phyloP scores from a whole-genome alignment of 495 filamentous ascomycete species.

The Penicillium pancosmium region DNA sequence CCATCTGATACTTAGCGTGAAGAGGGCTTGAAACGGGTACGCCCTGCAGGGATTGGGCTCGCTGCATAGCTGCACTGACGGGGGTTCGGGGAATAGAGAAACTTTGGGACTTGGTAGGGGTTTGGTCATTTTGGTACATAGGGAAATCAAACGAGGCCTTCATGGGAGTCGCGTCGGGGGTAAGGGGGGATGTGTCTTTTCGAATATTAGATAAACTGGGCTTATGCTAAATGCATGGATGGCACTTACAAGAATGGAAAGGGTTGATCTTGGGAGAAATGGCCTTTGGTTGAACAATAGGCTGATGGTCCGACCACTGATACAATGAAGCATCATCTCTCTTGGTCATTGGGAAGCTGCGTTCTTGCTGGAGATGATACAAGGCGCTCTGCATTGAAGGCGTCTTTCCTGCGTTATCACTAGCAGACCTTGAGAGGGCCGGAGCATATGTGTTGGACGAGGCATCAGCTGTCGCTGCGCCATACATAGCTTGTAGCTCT shows the following conservation, averaged over 20 bases:
- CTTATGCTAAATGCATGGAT: neutral
- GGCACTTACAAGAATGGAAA: slow-evolving; percentile 37
- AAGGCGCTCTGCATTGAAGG: slow-evolving; percentile 21
- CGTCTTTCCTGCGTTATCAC: slow-evolving; percentile 25
- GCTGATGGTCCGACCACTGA: slow-evolving; percentile 32
- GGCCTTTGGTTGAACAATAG: slow-evolving; percentile 45
- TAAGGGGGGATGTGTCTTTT: slow-evolving; percentile 49
- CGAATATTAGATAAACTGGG: slow-evolving; percentile 15
- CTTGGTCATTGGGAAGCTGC: slow-evolving; percentile 11
- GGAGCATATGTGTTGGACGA: slow-evolving; percentile 22
- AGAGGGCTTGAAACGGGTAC: slow-evolving; percentile 36
- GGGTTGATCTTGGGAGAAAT: slow-evolving; percentile 52
- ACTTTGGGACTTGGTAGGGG: slow-evolving; percentile 39
- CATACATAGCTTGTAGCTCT: slow-evolving; percentile 38
- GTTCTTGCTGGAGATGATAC: slow-evolving; percentile 25
- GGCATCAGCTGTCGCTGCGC: slow-evolving; percentile 14
- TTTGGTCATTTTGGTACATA: slow-evolving; percentile 37
- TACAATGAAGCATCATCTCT: slow-evolving; percentile 25
- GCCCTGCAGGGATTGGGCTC: slow-evolving; percentile 50
- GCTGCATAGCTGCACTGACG: slow-evolving; percentile 47
- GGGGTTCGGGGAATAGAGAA: slow-evolving; percentile 39
- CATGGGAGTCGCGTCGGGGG: slow-evolving; percentile 52
- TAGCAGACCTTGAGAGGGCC: slow-evolving; percentile 27
- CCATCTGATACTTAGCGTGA: slow-evolving; percentile 44
- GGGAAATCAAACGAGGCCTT: slow-evolving; percentile 43